Evolutionary conservation across 106 monocot genomes (phyloP).

Genomic region (Platanthera guangdongensis): DNA sequence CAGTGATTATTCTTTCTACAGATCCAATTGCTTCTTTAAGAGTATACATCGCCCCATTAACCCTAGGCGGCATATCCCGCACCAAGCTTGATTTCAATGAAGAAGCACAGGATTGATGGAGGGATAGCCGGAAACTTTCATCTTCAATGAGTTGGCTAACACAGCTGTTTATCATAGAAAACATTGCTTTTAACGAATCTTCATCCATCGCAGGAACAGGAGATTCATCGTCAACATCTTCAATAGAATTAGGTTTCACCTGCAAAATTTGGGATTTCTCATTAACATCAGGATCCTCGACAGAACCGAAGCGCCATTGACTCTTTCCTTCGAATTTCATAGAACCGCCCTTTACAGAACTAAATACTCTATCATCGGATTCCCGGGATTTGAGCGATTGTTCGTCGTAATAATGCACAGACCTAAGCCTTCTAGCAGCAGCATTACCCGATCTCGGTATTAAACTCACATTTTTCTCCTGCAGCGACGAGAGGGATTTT

Average conservation of each 20-base stretch:
- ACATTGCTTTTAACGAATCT: slow-evolving; percentile 23
- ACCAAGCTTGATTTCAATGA: slow-evolving; percentile 14
- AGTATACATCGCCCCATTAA: slow-evolving; percentile 20
- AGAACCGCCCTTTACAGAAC: not conserved
- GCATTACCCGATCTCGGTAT: not conserved
- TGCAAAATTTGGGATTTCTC: slow-evolving; percentile 1
- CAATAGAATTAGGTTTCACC: slow-evolving; percentile 8
- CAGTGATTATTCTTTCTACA: slow-evolving; percentile 17
- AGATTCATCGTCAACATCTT: not conserved
- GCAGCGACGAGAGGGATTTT: not conserved
- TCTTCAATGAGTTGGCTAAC: slow-evolving; percentile 26
- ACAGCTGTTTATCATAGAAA: slow-evolving; percentile 31
- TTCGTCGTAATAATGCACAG: slow-evolving; percentile 16
- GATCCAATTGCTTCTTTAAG: slow-evolving; percentile 24
- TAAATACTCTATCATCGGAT: too few relatives aligned
- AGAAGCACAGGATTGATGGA: slow-evolving; percentile 21
- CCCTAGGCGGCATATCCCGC: not conserved
- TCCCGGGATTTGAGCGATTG: not conserved
- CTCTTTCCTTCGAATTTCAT: not conserved
- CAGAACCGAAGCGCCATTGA: not conserved
- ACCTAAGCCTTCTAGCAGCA: not conserved
- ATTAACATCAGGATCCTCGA: not conserved
- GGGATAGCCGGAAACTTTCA: slow-evolving; percentile 29
- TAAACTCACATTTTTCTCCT: not conserved
- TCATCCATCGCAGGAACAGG: slow-evolving; percentile 20